A percentile compares a stretch with the other conserved stretches of the same genome.
Evolutionary conservation across 352 stramenopile genomes (phyloP).

Genomic region (Phytophthora gonapodyides): DNA sequence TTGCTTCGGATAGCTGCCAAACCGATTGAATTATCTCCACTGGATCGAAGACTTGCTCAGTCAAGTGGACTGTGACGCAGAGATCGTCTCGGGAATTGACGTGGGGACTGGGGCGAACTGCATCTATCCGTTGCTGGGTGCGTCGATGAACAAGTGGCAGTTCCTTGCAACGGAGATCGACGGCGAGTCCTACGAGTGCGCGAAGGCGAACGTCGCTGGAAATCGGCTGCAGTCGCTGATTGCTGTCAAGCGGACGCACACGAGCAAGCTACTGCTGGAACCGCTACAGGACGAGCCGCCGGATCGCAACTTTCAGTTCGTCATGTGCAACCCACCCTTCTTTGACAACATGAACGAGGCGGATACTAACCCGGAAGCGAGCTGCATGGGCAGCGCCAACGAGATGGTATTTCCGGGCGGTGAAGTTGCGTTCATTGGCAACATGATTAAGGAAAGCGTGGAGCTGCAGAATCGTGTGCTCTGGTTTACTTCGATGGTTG

Average conservation of each 20-base stretch:
- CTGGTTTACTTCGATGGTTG: slow-evolving; percentile 96
- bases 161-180: slow-evolving; percentile 97
- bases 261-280: slow-evolving; percentile 51
- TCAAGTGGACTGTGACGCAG: slow-evolving; percentile 32
- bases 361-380: slow-evolving; percentile 73
- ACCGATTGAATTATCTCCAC: slow-evolving; percentile 95
- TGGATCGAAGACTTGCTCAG: slow-evolving; percentile 95
- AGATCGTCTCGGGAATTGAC: slow-evolving; percentile 88
- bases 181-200: slow-evolving; percentile 75
- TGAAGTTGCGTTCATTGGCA: slow-evolving; percentile 93
- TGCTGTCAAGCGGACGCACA: slow-evolving; percentile 50
- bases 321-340: slow-evolving; percentile 98
- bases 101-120: slow-evolving; percentile 95
- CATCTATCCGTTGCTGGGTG: slow-evolving; percentile 96
- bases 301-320: slow-evolving; percentile 80
- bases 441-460: slow-evolving; percentile 94
- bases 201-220: slow-evolving; percentile 83
- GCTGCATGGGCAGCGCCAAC: slow-evolving; percentile 70
- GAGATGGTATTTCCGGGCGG: slow-evolving; percentile 92
- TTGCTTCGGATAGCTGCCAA: slow-evolving; percentile 57
- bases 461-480: slow-evolving; percentile 69
- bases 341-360: slow-evolving; percentile 84
- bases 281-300: slow-evolving; percentile 40
- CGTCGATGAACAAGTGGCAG: slow-evolving; percentile 83
- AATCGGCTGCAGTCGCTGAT: slow-evolving; percentile 87